Conservation (phyloP, 176 grass and related monocot species). For the Stipa capillata region DNA sequence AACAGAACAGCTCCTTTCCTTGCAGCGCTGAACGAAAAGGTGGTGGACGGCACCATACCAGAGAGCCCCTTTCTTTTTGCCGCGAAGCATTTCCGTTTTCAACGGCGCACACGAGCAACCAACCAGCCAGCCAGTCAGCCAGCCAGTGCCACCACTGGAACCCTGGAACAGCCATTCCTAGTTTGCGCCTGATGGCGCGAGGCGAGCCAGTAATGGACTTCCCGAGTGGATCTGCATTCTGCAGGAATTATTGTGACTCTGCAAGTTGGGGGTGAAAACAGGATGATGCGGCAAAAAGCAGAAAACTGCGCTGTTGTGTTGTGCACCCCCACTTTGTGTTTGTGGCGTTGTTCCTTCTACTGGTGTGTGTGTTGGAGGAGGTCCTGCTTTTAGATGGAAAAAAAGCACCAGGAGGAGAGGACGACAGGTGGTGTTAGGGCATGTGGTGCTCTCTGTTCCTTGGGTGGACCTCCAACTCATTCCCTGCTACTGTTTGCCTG, state of each 20-base stretch:
- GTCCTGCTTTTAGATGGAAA: neutral
- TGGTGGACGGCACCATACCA: neutral
- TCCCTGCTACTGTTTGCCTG: constrained; percentile 3
- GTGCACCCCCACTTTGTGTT: no score
- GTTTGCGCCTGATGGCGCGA: no score
- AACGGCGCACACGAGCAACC: neutral
- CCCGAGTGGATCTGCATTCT: constrained; percentile 20
- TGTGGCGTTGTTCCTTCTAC: neutral
- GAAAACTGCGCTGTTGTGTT: no score
- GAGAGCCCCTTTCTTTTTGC: neutral
- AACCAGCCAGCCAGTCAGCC: no score
- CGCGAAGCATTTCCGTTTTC: constrained; percentile 7
- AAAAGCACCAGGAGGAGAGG: neutral
- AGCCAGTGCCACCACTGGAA: no score
- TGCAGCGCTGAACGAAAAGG: constrained; percentile 14
- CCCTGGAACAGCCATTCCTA: no score
- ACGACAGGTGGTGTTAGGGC: neutral
- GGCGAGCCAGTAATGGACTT: neutral
- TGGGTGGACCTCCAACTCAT: constrained; percentile 49
- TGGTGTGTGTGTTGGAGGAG: no score
- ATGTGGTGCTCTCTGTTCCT: constrained; percentile 22
- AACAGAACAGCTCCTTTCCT: no score
- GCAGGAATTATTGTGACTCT: neutral
- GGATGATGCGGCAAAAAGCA: no score
- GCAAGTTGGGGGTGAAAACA: no score